These are phyloP conservation scores for Colletotrichum sidae DNA, from an alignment of 2,329 filamentous ascomycete species.

Conservation along the genomic window DNA sequence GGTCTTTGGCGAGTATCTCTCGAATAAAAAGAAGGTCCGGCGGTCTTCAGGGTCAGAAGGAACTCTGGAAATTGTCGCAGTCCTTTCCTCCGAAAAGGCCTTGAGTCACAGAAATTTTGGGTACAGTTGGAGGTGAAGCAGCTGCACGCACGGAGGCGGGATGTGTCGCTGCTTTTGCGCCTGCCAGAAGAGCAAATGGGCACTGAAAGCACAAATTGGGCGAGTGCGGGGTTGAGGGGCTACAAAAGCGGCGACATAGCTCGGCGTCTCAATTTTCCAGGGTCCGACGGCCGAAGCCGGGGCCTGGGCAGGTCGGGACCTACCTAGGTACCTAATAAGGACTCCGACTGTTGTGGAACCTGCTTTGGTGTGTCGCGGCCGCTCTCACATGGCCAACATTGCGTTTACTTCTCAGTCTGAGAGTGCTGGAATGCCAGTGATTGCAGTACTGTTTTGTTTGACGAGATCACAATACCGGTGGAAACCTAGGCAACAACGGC, in stretches of 20 bases:
- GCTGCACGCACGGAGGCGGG: slow-evolving; percentile 27
- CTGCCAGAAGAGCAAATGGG: slow-evolving; percentile 3
- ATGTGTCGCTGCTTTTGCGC: slow-evolving; percentile 33
- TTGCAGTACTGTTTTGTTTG: too few species aligned
- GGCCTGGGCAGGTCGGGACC: too few species aligned
- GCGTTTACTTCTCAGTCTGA: too few species aligned
- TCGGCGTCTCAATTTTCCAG: slow-evolving; percentile 37
- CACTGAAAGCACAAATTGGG: not conserved
- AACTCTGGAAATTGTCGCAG: slow-evolving; percentile 23
- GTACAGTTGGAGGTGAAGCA: slow-evolving; percentile 33
- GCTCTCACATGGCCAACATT: too few species aligned
- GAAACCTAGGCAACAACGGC: too few species aligned
- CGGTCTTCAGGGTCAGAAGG: slow-evolving; percentile 32
- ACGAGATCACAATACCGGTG: too few species aligned
- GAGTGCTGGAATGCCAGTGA: too few species aligned
- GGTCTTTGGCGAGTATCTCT: slow-evolving; percentile 39
- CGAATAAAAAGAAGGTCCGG: slow-evolving; percentile 11
- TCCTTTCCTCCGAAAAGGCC: slow-evolving; percentile 30
- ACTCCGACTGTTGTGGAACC: too few species aligned
- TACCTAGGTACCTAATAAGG: not conserved
- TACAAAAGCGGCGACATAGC: slow-evolving; percentile 31
- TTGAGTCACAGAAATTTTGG: slow-evolving; percentile 58
- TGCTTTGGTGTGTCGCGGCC: too few species aligned
- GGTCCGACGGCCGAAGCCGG: slow-evolving; percentile 18
- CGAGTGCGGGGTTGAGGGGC: slow-evolving; percentile 35